A percentile compares a stretch with the other conserved stretches of the same genome.
Evolutionary conservation across 192 early-diverging fungal species (phyloP).

Genomic region (Dimargaris verticillata): DNA sequence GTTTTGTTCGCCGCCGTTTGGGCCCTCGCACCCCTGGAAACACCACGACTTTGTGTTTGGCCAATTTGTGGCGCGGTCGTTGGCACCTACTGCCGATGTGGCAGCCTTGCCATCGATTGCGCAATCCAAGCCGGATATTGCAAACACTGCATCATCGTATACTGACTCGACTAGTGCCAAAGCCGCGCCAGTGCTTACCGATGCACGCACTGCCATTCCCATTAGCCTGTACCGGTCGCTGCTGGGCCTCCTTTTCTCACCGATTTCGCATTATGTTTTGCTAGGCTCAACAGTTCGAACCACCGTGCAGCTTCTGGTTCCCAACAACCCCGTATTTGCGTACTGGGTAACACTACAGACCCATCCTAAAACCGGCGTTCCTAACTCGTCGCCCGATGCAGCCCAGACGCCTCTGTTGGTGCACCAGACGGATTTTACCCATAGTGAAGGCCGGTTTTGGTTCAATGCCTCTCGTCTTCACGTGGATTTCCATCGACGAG

Average conservation of each 20-base stretch:
- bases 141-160: too few species aligned
- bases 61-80: background rate
- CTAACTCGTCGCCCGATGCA: background rate
- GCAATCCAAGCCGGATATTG: too few species aligned
- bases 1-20: background rate
- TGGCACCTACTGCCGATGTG: too few species aligned
- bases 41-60: constrained; percentile 5
- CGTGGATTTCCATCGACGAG: constrained; percentile 28
- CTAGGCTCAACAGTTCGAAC: constrained; percentile 13
- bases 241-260: too few species aligned
- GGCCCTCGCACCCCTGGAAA: background rate
- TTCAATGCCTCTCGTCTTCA: constrained; percentile 16
- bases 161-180: too few species aligned
- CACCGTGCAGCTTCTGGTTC: constrained; percentile 19
- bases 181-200: too few species aligned
- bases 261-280: too few species aligned
- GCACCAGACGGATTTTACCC: constrained; percentile 22
- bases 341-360: constrained; percentile 16
- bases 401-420: constrained; percentile 9
- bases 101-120: too few species aligned
- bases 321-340: constrained; percentile 28
- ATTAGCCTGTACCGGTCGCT: too few species aligned
- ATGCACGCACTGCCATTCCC: too few species aligned
- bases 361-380: background rate
- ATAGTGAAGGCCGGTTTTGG: constrained; percentile 10